A percentile compares a stretch with the other conserved stretches of the same genome.
phyloP scores from a whole-genome alignment of 768 basidiomycete genomes.

The Hericium coralloides region DNA sequence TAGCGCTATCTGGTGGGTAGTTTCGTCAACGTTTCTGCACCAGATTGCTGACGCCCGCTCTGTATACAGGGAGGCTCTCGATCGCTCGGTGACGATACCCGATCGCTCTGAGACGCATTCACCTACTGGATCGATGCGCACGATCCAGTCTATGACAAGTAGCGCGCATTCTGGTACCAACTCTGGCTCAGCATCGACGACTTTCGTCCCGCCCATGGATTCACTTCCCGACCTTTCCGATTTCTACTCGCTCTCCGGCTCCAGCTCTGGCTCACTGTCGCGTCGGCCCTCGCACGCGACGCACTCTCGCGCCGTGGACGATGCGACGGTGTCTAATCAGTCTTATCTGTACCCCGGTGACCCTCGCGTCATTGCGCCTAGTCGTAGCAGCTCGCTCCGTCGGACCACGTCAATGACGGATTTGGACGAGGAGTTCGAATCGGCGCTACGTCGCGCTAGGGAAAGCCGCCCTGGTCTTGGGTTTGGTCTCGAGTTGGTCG shows the following conservation, averaged over 20 bases:
- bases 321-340: slow-evolving; percentile 56
- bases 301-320: slow-evolving; percentile 62
- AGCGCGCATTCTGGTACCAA: slow-evolving; percentile 45
- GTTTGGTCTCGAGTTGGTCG: slow-evolving; percentile 34
- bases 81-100: slow-evolving; percentile 48
- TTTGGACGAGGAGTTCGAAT: slow-evolving; percentile 51
- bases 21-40: not conserved
- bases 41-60: not conserved
- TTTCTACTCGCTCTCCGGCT: slow-evolving; percentile 38
- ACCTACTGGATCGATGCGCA: slow-evolving; percentile 54
- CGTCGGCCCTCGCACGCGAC: slow-evolving; percentile 42
- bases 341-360: slow-evolving; percentile 68
- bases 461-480: slow-evolving; percentile 34
- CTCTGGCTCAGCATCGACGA: slow-evolving; percentile 63
- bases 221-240: slow-evolving; percentile 67
- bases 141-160: slow-evolving; percentile 49
- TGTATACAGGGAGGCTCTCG: slow-evolving; percentile 62
- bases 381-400: slow-evolving; percentile 46
- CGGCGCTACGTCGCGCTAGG: slow-evolving; percentile 33
- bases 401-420: slow-evolving; percentile 74
- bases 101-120: slow-evolving; percentile 39
- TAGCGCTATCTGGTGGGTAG: slow-evolving; percentile 71
- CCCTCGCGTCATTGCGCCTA: slow-evolving; percentile 61
- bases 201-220: slow-evolving; percentile 70
- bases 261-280: slow-evolving; percentile 31